phyloP scores from a whole-genome alignment of 208 protist genomes.

The Leishmania lainsoni region DNA sequence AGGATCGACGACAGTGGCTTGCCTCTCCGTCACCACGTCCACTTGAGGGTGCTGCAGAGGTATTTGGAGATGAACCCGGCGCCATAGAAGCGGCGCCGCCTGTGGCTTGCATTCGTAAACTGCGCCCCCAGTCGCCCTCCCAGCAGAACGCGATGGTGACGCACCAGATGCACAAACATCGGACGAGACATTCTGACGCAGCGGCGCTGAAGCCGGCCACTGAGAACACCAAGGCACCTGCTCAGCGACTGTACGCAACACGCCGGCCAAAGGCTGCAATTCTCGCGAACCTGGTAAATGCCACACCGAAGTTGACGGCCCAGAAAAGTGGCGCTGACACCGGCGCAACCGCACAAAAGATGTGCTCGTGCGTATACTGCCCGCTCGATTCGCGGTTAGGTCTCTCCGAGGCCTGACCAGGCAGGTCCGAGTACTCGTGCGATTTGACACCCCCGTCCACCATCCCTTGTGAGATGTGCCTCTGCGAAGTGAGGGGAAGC shows the following conservation, averaged over 20 bases:
- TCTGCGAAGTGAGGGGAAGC: not conserved
- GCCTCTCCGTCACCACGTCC: constrained; percentile 18
- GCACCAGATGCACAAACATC: not conserved
- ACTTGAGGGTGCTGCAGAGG: not conserved
- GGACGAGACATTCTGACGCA: not conserved
- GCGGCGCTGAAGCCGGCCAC: not conserved
- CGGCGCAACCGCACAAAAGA: not conserved
- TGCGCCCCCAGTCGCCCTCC: constrained; percentile 10
- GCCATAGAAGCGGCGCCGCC: not conserved
- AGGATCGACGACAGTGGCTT: not conserved
- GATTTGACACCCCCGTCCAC: constrained; percentile 12
- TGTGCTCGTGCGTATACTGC: not conserved
- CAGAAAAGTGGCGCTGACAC: not conserved
- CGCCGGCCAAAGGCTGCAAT: constrained; percentile 8
- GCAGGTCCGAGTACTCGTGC: constrained; percentile 2
- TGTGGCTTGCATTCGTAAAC: constrained; percentile 1
- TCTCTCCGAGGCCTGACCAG: constrained; percentile 8
- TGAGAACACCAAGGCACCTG: not conserved
- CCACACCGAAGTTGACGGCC: not conserved
- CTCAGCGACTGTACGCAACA: constrained; percentile 16
- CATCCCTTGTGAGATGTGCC: constrained; percentile 11
- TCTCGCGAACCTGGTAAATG: not conserved
- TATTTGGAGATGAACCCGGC: not conserved
- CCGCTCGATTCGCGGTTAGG: not conserved
- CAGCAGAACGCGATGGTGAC: constrained; percentile 5